Base-by-base conservation (phyloP, 129 eudicot species). In the Tagetes patula region DNA sequence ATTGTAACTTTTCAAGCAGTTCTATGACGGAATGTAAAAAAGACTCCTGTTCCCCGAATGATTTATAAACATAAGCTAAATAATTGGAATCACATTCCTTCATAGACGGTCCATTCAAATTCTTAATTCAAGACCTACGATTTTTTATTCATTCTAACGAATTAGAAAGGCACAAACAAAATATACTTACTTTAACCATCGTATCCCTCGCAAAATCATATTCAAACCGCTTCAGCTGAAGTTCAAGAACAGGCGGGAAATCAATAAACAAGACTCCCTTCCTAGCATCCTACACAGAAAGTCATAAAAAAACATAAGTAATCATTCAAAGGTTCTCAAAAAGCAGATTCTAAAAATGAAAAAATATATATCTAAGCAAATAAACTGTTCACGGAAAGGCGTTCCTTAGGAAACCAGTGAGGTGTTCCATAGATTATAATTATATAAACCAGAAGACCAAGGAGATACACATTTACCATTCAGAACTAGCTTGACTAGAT, bases 201-300 rank as follows among this genome's bases (percentile, higher is more conserved):
- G 96, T 89, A 75, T 89, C 96, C 65, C 96, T 83, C 84, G 84
- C 71, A 63, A 86, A 89, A 81, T 89, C 96, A 79, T 89, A 89
- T 74, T 89, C 96, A 81, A 87, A 89, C 70, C 96, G 84, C 85
- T 89, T 89, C 20, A 89, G 76, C 75, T 89, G 96, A 75, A 89
- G 96, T 79, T 89, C 92, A 66, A 89, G 90, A 59, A 87, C 92
- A 0, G 92, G 90, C 41, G 96, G 96, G 67, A 89, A 89, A 65
- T 89, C 92, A 54, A 83, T 85, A 76, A 89, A 89, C 70, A 89
- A 77, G 54, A 87, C 96, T 40, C 92, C 92, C 79, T 89, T 89
- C 80, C 75, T 87, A 33, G 96, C 96, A 87, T 89, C 92, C 96
- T 87, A 20, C 38, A 65, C 20, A 64, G 12, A 69, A 68, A 46